These are phyloP conservation scores for Chaetoscypha palmicola DNA, from an alignment of 2,329 filamentous ascomycete species.

Conservation along the genomic window DNA sequence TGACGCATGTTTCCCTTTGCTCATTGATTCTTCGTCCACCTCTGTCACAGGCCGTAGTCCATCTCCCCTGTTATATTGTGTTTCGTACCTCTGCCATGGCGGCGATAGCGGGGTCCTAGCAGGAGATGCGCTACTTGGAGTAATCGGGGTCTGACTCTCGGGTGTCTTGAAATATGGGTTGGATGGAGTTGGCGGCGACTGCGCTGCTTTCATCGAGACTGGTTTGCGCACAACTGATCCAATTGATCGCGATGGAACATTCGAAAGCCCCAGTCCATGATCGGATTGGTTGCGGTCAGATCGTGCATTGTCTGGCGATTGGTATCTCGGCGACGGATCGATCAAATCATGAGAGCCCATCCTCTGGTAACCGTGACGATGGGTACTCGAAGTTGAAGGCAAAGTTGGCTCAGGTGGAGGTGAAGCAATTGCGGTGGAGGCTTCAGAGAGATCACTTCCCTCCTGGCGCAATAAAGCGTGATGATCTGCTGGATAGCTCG, in stretches of 20 bases:
- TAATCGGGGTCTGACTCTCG: background rate
- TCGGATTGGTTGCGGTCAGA: background rate
- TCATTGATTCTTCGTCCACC: constrained; percentile 1
- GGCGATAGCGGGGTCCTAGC: constrained; percentile 4
- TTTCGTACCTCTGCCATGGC: constrained; percentile 6
- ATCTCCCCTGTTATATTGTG: background rate
- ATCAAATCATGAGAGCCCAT: background rate
- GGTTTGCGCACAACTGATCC: constrained; percentile 7
- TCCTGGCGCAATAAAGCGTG: background rate
- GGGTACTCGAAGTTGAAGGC: background rate
- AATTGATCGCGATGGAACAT: background rate
- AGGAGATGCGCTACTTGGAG: background rate
- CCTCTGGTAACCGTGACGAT: constrained; percentile 5
- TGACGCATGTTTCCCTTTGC: background rate
- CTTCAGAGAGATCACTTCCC: constrained; percentile 3
- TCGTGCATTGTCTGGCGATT: background rate
- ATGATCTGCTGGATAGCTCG: background rate
- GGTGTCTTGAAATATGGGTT: constrained; percentile 1
- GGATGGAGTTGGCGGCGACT: constrained; percentile 4
- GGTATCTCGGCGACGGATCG: background rate
- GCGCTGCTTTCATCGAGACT: background rate
- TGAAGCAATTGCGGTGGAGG: constrained; percentile 2
- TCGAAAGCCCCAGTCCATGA: constrained; percentile 4
- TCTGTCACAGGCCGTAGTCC: constrained; percentile 1
- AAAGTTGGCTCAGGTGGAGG: background rate